Conservation (phyloP, 208 protist species). For the Leishmania tarentolae region DNA sequence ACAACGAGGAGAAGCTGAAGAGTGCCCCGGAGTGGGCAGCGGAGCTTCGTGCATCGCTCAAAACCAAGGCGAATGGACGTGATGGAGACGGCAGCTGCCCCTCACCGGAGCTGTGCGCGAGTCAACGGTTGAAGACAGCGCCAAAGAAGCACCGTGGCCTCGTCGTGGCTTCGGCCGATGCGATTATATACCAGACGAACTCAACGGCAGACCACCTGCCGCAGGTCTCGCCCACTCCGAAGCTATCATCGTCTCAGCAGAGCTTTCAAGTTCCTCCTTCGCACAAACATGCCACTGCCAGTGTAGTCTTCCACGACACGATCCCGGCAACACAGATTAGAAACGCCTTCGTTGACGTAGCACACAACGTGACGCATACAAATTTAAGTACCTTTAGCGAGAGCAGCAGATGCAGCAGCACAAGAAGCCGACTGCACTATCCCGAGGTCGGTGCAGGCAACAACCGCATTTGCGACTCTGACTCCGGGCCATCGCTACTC, state of each 20-base stretch:
- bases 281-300: background rate
- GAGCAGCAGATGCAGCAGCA: slow-evolving; percentile 24
- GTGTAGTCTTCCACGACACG: background rate
- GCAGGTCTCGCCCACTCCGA: background rate
- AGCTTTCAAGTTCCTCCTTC: background rate
- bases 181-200: slow-evolving; percentile 28
- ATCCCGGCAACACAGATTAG: background rate
- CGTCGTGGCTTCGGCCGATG: slow-evolving; percentile 42
- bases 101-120: slow-evolving; percentile 10
- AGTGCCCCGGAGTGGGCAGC: slow-evolving; percentile 35
- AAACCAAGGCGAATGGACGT: slow-evolving; percentile 13
- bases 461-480: slow-evolving; percentile 16
- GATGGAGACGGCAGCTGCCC: background rate
- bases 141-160: slow-evolving; percentile 43
- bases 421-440: slow-evolving; percentile 21
- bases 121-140: slow-evolving; percentile 9
- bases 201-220: slow-evolving; percentile 3
- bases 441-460: slow-evolving; percentile 31
- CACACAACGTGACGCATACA: background rate
- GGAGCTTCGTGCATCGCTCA: slow-evolving; percentile 37
- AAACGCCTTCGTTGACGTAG: background rate
- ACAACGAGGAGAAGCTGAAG: slow-evolving; percentile 35
- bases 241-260: slow-evolving; percentile 4
- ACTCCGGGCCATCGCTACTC: background rate
- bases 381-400: background rate